A percentile compares a stretch with the other conserved stretches of the same genome.
Evolutionary conservation across 2,329 filamentous ascomycete genomes (phyloP).

Genomic region (Lasiodiplodia gonubiensis): DNA sequence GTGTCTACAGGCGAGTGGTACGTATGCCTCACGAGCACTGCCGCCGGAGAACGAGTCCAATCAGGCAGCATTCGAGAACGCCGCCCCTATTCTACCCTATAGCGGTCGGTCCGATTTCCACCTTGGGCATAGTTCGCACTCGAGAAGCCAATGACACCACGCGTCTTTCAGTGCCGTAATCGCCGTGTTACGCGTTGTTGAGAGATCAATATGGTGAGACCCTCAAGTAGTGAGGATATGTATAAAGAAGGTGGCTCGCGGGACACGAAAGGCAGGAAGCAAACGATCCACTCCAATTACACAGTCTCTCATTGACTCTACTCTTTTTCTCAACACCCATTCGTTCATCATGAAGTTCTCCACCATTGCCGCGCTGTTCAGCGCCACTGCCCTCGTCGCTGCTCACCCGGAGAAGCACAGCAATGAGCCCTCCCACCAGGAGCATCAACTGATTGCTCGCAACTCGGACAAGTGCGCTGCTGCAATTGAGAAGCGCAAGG

Average conservation of each 20-base stretch:
- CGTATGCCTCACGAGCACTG: conserved; percentile 2
- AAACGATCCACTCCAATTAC: not conserved
- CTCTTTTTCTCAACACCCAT: not conserved
- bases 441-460: not conserved
- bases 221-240: not conserved
- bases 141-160: conserved; percentile 8
- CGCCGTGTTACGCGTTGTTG: not conserved
- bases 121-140: not conserved
- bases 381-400: conserved; percentile 10
- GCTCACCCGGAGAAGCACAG: conserved; percentile 20
- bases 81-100: not conserved
- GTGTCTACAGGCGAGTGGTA: not conserved
- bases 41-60: not conserved
- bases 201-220: not conserved
- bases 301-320: not conserved
- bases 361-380: conserved; percentile 1
- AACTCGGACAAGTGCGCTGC: conserved; percentile 16
- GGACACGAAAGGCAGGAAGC: not conserved
- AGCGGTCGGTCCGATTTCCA: not conserved
- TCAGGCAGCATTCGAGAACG: not conserved
- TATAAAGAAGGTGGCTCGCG: not conserved
- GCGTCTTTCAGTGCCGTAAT: conserved; percentile 15
- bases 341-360: conserved; percentile 11
- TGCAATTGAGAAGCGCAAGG: conserved; percentile 5
- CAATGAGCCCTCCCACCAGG: not conserved